phyloP scores from a whole-genome alignment of 2,329 filamentous ascomycete species.

The Neopestalotiopsis rosae region DNA sequence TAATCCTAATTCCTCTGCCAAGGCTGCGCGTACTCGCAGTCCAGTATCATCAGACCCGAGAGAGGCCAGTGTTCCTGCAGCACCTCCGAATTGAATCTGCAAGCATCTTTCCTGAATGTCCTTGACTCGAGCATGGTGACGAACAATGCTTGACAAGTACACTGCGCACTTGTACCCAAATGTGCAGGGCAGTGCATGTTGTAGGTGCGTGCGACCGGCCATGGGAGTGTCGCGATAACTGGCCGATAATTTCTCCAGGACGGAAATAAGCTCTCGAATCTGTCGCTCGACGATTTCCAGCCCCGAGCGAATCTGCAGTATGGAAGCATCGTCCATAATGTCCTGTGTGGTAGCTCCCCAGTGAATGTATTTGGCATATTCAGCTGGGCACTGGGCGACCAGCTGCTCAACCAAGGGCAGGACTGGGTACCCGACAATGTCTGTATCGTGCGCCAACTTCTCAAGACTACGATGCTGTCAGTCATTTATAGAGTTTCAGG shows the following conservation, averaged over 20 bases:
- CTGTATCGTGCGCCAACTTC: constrained; percentile 37
- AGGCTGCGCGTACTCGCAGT: constrained; percentile 51
- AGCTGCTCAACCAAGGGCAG: constrained; percentile 56
- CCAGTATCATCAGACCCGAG: constrained; percentile 53
- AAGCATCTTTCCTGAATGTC: constrained; percentile 51
- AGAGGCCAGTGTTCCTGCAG: constrained; percentile 59
- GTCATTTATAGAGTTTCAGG: neutral
- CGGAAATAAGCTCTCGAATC: constrained; percentile 46
- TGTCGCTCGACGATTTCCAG: constrained; percentile 52
- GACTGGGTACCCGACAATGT: constrained; percentile 61
- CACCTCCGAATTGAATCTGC: constrained; percentile 61
- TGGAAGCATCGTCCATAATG: constrained; percentile 61
- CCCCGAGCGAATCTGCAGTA: constrained; percentile 58
- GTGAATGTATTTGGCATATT: constrained; percentile 54
- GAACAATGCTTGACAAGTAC: constrained; percentile 54
- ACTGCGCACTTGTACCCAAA: constrained; percentile 65
- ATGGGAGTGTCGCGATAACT: constrained; percentile 58
- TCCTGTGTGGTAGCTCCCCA: constrained; percentile 66
- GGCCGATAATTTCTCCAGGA: constrained; percentile 46
- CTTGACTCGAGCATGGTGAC: constrained; percentile 52
- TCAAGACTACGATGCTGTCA: constrained; percentile 25
- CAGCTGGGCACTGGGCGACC: constrained; percentile 33
- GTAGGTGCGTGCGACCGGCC: constrained; percentile 62
- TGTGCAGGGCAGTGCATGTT: constrained; percentile 61
- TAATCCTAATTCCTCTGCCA: constrained; percentile 54